These are phyloP conservation scores for Sporothrix inflata DNA, from an alignment of 2,329 filamentous ascomycete genomes.

Conservation along the genomic window DNA sequence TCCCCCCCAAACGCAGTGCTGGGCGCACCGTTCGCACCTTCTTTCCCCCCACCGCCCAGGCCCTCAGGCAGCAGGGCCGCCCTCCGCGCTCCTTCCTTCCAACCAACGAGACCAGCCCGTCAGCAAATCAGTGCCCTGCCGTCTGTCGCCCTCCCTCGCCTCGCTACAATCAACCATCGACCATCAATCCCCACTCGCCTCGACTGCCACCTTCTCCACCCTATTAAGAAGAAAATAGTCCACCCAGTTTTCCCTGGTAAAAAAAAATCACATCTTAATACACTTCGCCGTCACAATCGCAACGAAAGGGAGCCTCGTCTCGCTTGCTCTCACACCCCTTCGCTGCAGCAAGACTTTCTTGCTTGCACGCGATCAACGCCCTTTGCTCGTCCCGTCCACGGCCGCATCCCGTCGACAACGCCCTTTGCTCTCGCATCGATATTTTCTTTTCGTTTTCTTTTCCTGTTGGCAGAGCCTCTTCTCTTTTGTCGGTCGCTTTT, in stretches of 20 bases:
- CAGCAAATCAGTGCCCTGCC: not conserved
- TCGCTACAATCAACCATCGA: constrained; percentile 12
- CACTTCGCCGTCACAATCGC: constrained; percentile 27
- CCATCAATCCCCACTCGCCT: constrained; percentile 12
- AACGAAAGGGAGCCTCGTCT: constrained; percentile 33
- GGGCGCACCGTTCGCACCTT: constrained; percentile 12
- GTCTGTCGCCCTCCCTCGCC: constrained; percentile 17
- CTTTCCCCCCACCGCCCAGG: not conserved
- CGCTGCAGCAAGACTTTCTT: constrained; percentile 33
- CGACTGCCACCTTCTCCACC: constrained; percentile 28
- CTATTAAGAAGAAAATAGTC: constrained; percentile 34
- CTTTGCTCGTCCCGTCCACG: not conserved
- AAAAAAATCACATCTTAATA: constrained; percentile 27
- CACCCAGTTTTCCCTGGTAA: constrained; percentile 28
- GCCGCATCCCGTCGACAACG: not conserved
- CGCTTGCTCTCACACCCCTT: constrained; percentile 24
- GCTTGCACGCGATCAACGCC: constrained; percentile 30
- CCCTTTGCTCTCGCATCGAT: not conserved
- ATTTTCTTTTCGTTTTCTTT: not conserved
- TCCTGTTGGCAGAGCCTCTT: constrained; percentile 1
- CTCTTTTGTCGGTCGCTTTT: not conserved
- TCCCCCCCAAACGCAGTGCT: constrained; percentile 5
- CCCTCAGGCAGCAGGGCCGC: not conserved
- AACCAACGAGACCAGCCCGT: constrained; percentile 17
- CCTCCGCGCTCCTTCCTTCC: not conserved